A percentile compares a stretch with the other conserved stretches of the same genome.
Evolutionary conservation across 768 basidiomycete species (phyloP).

Genomic region (Piloderma croceum): DNA sequence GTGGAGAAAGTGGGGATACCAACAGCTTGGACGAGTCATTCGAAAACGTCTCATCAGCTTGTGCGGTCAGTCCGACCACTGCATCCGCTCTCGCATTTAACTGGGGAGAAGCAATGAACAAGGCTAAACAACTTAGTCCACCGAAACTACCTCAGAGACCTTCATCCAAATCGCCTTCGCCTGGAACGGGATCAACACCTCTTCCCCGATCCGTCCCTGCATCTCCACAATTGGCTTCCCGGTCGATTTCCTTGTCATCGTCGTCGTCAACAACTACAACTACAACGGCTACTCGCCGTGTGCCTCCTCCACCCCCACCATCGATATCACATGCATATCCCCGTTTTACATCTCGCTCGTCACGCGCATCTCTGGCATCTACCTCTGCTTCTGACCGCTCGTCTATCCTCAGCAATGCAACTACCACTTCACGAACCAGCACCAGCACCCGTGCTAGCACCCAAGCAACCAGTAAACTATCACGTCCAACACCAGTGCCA

Average conservation of each 20-base stretch:
- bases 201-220: constrained; percentile 19
- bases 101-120: constrained; percentile 48
- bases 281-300: constrained; percentile 35
- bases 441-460: constrained; percentile 26
- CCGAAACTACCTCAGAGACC: constrained; percentile 49
- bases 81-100: constrained; percentile 40
- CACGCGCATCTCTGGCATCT: constrained; percentile 32
- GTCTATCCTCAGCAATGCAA: constrained; percentile 58
- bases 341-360: constrained; percentile 27
- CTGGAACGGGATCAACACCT: constrained; percentile 15
- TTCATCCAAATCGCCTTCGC: constrained; percentile 11
- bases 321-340: constrained; percentile 17
- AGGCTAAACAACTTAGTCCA: constrained; percentile 31
- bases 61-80: constrained; percentile 48
- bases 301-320: constrained; percentile 37
- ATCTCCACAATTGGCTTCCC: constrained; percentile 21
- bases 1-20: constrained; percentile 37
- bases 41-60: constrained; percentile 57
- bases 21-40: constrained; percentile 66
- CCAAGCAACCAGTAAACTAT: constrained; percentile 31
- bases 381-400: constrained; percentile 55
- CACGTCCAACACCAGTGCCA: constrained; percentile 64
- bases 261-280: constrained; percentile 29
- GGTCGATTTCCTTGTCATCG: constrained; percentile 30
- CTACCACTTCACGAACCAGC: constrained; percentile 36